Evolutionary conservation across 2,329 filamentous ascomycete species (phyloP), one percentile per base, ranked within the genome.

Genomic region (Volutella citrinella): DNA sequence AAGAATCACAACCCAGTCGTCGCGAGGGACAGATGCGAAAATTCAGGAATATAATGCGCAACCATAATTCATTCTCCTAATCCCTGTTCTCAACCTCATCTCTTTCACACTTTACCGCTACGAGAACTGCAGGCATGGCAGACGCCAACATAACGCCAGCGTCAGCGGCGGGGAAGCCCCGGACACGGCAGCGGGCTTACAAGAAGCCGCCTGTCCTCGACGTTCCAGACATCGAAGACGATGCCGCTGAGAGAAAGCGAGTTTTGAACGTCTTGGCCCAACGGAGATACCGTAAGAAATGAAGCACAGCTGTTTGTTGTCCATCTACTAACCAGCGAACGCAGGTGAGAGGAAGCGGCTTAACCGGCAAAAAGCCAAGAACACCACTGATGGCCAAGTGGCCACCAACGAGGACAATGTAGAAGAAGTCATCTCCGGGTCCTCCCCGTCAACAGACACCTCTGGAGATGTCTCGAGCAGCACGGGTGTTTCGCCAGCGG

Each of bases 261-360:
- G 60, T 75, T 2, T 43, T 77, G 15, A 76, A 76, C 34, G 68
- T 77, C 9, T 52, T 78, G 21, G 72, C 74, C 2, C 73, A 77
- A 40, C 63, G 74, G 27, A 61, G 73, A 58, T 78, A 77, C 35
- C 59, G 71, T 72, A 45, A 49, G 52, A 13, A 4, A 5, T 6
- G 6, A 17, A 6, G 9, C 13, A 8, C 11, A 12, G 8, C 3
- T 19, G 8, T 14, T 6, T 12, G 11, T 13, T 15, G 23, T 10
- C 6, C n/a, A n/a, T n/a, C n/a, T 24, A 20, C 30, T 48, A 6
- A 54, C 31, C 8, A 26, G 19, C 10, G 3, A 21, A 12, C 10
- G 16, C 27, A 61, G 59, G 59, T 14, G 58, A 62, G 37, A 59
- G 49, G 39, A 62, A 61, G 38, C 49, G 59, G 9, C 27, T 51